A percentile compares a stretch with the other conserved stretches of the same genome.
Conservation (phyloP, 371 early-diverging fungal genomes). For the Apophysomyces trapeziformis region DNA sequence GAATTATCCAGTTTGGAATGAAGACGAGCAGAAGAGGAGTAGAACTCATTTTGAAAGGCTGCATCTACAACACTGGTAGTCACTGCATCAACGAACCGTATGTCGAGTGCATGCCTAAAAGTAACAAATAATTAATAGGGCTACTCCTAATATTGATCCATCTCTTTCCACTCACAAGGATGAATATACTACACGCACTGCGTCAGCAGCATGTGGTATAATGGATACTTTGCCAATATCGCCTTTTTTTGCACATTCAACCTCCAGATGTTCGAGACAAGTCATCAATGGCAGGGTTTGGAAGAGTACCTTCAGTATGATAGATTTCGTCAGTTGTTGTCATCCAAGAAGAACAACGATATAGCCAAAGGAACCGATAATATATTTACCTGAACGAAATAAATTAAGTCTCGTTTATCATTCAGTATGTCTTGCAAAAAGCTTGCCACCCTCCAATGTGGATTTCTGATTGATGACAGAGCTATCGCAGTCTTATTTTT, state of each 20-base stretch:
- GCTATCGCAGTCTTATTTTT: constrained; percentile 19
- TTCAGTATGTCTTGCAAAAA: constrained; percentile 48
- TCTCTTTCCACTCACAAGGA: constrained; percentile 42
- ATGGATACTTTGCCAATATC: constrained; percentile 50
- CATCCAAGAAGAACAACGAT: background rate
- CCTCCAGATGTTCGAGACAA: constrained; percentile 44
- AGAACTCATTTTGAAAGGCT: constrained; percentile 37
- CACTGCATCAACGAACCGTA: constrained; percentile 38
- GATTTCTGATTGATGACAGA: constrained; percentile 33
- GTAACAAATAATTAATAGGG: background rate
- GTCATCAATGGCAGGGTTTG: constrained; percentile 54
- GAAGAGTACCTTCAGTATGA: constrained; percentile 35
- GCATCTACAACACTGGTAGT: constrained; percentile 48
- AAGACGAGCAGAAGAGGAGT: constrained; percentile 22
- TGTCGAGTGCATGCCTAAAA: constrained; percentile 43
- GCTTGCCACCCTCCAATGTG: constrained; percentile 45
- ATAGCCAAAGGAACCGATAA: background rate
- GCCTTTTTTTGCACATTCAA: constrained; percentile 33
- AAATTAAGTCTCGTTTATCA: constrained; percentile 47
- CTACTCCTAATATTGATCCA: background rate
- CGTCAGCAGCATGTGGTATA: constrained; percentile 58
- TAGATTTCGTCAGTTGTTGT: background rate
- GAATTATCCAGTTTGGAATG: constrained; percentile 19
- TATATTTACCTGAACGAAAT: constrained; percentile 46
- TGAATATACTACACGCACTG: constrained; percentile 60